phyloP scores from a whole-genome alignment of 768 basidiomycete genomes.

The Serendipita sp. region DNA sequence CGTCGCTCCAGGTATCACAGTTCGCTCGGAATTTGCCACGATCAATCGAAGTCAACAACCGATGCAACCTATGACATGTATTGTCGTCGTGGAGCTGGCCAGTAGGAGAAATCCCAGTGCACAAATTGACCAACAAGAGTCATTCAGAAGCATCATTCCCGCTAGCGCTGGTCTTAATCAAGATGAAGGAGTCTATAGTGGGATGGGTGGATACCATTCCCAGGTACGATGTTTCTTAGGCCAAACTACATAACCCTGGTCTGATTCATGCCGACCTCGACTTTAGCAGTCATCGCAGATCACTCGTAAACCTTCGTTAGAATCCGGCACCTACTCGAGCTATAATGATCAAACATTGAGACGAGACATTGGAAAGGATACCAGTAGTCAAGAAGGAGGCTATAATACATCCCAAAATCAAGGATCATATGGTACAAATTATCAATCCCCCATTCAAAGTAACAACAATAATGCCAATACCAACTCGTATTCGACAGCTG shows the following conservation, averaged over 20 bases:
- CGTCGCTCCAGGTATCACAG: slow-evolving; percentile 83
- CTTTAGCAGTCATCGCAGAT: neutral
- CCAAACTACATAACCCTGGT: neutral
- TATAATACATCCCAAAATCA: neutral
- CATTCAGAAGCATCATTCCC: neutral
- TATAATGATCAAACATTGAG: neutral
- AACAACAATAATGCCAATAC: neutral
- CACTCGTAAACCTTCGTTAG: neutral
- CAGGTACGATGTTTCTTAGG: neutral
- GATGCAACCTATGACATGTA: slow-evolving; percentile 81
- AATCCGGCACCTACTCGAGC: neutral
- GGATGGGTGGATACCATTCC: neutral
- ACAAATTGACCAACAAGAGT: neutral
- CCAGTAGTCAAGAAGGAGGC: neutral
- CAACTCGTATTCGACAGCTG: neutral
- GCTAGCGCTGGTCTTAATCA: neutral
- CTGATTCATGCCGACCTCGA: neutral
- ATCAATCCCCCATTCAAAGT: too few species aligned
- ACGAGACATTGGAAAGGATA: neutral
- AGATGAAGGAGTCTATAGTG: neutral
- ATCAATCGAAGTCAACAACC: slow-evolving; percentile 50
- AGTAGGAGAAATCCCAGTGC: slow-evolving; percentile 36
- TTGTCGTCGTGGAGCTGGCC: slow-evolving; percentile 85
- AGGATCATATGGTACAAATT: neutral
- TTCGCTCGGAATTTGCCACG: slow-evolving; percentile 79